These are phyloP conservation scores for Sphaerostilbella broomeana DNA, from an alignment of 2,329 filamentous ascomycete genomes.

Conservation along the genomic window DNA sequence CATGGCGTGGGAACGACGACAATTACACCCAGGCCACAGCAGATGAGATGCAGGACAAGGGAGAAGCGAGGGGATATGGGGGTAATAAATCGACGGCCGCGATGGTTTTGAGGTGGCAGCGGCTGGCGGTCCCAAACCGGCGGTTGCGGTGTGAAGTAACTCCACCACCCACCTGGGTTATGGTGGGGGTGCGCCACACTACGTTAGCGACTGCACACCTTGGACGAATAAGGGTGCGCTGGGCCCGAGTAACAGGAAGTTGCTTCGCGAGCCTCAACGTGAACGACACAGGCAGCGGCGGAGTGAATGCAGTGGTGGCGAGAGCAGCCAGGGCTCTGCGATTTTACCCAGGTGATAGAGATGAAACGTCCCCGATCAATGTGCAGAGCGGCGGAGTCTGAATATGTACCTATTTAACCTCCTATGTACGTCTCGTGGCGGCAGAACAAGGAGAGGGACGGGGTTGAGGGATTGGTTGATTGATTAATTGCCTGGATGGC, in stretches of 20 bases:
- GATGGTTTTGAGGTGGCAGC: slow-evolving; percentile 7
- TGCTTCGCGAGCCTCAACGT: background rate
- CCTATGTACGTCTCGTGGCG: no score
- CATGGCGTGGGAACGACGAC: background rate
- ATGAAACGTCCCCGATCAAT: no score
- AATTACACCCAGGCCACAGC: background rate
- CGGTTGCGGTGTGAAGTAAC: slow-evolving; percentile 10
- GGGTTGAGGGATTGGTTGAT: no score
- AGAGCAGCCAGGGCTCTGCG: no score
- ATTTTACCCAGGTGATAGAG: no score
- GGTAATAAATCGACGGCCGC: background rate
- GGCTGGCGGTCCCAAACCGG: slow-evolving; percentile 9
- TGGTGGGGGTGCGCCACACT: slow-evolving; percentile 10
- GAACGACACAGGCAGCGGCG: no score
- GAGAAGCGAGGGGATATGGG: background rate
- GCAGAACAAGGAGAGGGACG: no score
- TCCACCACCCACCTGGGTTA: background rate
- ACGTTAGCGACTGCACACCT: slow-evolving; percentile 4
- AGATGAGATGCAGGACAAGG: slow-evolving; percentile 4
- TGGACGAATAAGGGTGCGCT: slow-evolving; percentile 2
- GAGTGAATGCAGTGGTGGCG: no score
- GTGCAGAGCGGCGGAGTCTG: no score
- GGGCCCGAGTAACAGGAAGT: background rate
- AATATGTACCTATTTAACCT: no score
- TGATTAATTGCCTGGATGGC: no score